These are phyloP conservation scores for Mycosphaerella sp. DNA, from an alignment of 2,329 filamentous ascomycete species.

Conservation along the genomic window DNA sequence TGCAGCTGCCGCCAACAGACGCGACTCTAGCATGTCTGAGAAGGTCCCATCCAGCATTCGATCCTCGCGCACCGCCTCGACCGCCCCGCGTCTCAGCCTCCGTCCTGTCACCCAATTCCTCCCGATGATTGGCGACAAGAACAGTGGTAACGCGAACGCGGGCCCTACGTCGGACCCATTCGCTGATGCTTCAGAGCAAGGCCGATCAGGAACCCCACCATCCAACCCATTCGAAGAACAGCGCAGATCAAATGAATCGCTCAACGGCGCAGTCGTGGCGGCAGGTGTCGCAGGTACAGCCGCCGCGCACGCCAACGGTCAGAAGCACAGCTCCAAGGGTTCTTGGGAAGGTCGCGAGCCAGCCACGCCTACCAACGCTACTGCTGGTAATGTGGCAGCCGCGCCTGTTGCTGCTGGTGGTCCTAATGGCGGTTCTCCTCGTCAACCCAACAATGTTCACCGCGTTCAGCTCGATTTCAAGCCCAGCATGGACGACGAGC, in stretches of 20 bases:
- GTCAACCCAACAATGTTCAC: conserved; percentile 60
- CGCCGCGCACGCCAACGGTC: conserved; percentile 7
- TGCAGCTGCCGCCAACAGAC: conserved; percentile 12
- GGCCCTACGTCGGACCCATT: conserved; percentile 36
- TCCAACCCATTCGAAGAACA: conserved; percentile 31
- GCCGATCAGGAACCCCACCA: conserved; percentile 26
- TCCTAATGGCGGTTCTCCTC: conserved; percentile 30
- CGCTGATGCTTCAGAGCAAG: conserved; percentile 28
- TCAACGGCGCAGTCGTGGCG: conserved; percentile 2
- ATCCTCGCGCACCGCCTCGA: conserved; percentile 44
- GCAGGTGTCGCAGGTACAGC: conserved; percentile 7
- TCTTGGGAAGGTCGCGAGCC: conserved; percentile 22
- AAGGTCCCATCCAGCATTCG: conserved; percentile 35
- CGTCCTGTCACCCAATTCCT: conserved; percentile 79
- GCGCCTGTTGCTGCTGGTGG: conserved; percentile 38
- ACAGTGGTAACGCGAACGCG: conserved; percentile 29
- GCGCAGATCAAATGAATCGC: conserved; percentile 16
- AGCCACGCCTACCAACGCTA: conserved; percentile 24
- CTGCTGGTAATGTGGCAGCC: conserved; percentile 30
- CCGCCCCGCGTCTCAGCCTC: conserved; percentile 74
- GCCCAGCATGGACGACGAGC: conserved; percentile 86
- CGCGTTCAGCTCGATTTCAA: conserved; percentile 92
- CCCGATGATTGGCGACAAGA: conserved; percentile 52
- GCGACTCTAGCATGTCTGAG: conserved; percentile 23
- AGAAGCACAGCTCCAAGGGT: conserved; percentile 17